phyloP scores from a whole-genome alignment of 345 rosid species.

The Lepidium sativum region DNA sequence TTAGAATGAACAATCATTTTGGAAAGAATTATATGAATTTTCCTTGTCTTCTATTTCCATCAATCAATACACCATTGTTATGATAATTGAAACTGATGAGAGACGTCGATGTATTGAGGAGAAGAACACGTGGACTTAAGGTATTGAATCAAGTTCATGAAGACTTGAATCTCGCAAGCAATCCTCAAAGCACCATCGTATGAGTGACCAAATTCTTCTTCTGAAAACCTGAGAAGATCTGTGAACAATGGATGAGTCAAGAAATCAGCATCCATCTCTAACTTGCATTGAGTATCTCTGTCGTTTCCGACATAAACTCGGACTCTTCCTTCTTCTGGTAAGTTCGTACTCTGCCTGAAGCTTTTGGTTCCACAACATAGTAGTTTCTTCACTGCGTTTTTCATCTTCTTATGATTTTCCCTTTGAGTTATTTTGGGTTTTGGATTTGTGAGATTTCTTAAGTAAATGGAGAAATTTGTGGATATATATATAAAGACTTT shows the following conservation, averaged over 20 bases:
- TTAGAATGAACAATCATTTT: neutral
- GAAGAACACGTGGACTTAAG: conserved; percentile 32
- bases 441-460: neutral
- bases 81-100: conserved; percentile 11
- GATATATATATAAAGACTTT: neutral
- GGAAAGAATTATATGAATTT: neutral
- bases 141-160: conserved; percentile 32
- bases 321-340: conserved; percentile 29
- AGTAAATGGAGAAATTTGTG: neutral
- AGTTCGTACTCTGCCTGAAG: neutral
- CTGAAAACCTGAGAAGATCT: conserved; percentile 33
- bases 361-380: conserved; percentile 42
- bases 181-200: conserved; percentile 43
- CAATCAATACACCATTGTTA: neutral
- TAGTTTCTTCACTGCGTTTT: conserved; percentile 33
- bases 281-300: conserved; percentile 31
- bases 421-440: neutral
- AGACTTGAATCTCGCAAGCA: conserved; percentile 38
- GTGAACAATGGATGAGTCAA: conserved; percentile 40
- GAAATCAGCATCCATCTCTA: conserved; percentile 37
- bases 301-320: conserved; percentile 38
- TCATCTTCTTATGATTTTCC: conserved; percentile 6
- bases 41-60: neutral
- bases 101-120: conserved; percentile 1
- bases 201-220: conserved; percentile 36